These are phyloP conservation scores for Skeletonema grethae DNA, from an alignment of 108 stramenopile species.

Conservation along the genomic window DNA sequence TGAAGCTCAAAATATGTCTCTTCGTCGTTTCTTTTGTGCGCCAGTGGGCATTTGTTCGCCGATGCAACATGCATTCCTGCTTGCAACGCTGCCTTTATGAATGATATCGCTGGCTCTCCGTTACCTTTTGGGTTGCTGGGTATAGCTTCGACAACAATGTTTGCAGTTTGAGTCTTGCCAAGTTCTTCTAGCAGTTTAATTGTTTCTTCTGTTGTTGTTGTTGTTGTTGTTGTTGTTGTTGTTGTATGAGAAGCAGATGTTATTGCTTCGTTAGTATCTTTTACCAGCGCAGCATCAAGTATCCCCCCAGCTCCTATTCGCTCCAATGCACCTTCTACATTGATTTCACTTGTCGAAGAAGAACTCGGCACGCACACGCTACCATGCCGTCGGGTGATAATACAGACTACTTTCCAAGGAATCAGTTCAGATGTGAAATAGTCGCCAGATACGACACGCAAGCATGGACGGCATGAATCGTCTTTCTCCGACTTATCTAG, in stretches of 20 bases:
- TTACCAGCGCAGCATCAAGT: conserved; percentile 28
- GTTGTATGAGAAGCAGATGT: not conserved
- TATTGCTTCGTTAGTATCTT: not conserved
- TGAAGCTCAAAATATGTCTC: conserved; percentile 32
- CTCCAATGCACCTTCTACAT: conserved; percentile 19
- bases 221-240: not conserved
- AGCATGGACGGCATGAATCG: conserved; percentile 1
- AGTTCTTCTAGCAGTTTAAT: conserved; percentile 13
- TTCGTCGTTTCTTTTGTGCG: conserved; percentile 1
- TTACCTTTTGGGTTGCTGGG: conserved; percentile 27
- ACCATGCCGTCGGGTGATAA: conserved; percentile 35
- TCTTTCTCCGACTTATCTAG: conserved; percentile 29
- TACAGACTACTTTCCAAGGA: conserved; percentile 41
- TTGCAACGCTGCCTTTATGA: conserved; percentile 17
- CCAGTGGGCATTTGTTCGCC: conserved; percentile 35
- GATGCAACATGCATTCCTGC: conserved; percentile 27
- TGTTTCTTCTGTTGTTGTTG: conserved; percentile 9
- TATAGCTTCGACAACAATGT: conserved; percentile 40
- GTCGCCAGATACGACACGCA: conserved; percentile 13
- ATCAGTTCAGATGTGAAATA: conserved; percentile 2
- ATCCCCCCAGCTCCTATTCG: conserved; percentile 16
- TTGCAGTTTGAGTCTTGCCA: conserved; percentile 16
- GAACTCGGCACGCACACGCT: conserved; percentile 19
- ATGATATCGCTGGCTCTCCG: conserved; percentile 35
- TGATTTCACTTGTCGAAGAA: conserved; percentile 5